Evolutionary conservation across 164 flowering plant genomes (phyloP).

Genomic region (Macadamia integrifolia): DNA sequence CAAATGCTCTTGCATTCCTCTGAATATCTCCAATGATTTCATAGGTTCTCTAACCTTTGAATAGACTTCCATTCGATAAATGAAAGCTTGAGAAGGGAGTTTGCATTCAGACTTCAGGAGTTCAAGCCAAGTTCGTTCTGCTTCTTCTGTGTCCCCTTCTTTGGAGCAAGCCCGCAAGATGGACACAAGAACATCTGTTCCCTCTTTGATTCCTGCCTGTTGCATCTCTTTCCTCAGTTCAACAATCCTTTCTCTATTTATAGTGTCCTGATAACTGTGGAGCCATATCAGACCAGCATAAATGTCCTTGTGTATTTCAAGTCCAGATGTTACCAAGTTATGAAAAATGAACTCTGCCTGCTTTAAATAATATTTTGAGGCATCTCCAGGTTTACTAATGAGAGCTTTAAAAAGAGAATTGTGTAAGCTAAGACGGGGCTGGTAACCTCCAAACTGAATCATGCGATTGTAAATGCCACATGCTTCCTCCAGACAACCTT

Average conservation of each 20-base stretch:
- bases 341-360: slow-evolving; percentile 92
- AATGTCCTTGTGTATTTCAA: slow-evolving; percentile 73
- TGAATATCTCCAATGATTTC: slow-evolving; percentile 65
- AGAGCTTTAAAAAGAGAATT: slow-evolving; percentile 81
- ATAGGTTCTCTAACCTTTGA: slow-evolving; percentile 52
- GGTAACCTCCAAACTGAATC: slow-evolving; percentile 89
- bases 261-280: slow-evolving; percentile 75
- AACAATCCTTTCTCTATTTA: slow-evolving; percentile 63
- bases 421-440: slow-evolving; percentile 78
- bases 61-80: slow-evolving; percentile 73
- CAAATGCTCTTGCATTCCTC: slow-evolving; percentile 45
- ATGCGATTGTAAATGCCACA: slow-evolving; percentile 81
- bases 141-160: slow-evolving; percentile 71
- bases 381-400: slow-evolving; percentile 53
- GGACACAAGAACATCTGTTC: slow-evolving; percentile 66
- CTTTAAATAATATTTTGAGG: slow-evolving; percentile 57
- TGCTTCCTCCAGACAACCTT: slow-evolving; percentile 80
- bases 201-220: slow-evolving; percentile 55
- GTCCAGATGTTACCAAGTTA: slow-evolving; percentile 57
- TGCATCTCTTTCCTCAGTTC: slow-evolving; percentile 58
- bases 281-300: slow-evolving; percentile 86
- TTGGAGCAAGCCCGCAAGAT: slow-evolving; percentile 73
- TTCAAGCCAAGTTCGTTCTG: slow-evolving; percentile 65
- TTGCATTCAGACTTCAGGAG: slow-evolving; percentile 35
- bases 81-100: slow-evolving; percentile 64